These are phyloP conservation scores for Paspalum notatum DNA, from an alignment of 176 grass and related monocot genomes.

Conservation along the genomic window DNA sequence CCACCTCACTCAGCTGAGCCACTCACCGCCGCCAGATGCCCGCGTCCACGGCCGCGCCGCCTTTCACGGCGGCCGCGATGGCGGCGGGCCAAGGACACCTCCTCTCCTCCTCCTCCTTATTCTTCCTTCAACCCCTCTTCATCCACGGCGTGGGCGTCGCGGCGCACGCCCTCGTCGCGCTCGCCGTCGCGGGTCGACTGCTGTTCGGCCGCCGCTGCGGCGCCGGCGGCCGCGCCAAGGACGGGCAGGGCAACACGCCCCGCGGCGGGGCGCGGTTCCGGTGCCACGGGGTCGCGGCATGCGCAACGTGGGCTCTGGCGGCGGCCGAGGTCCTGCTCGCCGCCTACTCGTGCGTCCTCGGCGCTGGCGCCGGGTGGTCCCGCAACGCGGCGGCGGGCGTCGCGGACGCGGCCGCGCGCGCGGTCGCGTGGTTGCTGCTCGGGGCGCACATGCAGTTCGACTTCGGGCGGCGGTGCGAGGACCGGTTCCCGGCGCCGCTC, in stretches of 20 bases:
- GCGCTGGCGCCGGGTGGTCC: constrained; percentile 32
- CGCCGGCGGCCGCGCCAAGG: background rate
- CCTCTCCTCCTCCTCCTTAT: background rate
- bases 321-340: constrained; percentile 33
- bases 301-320: constrained; percentile 39
- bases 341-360: constrained; percentile 42
- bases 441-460: constrained; percentile 54
- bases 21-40: constrained; percentile 9
- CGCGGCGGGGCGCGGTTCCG: constrained; percentile 16
- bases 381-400: constrained; percentile 9
- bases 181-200: constrained; percentile 40
- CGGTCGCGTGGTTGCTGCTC: constrained; percentile 62
- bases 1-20: constrained; percentile 10
- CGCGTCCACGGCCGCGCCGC: background rate
- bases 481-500: constrained; percentile 54
- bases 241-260: background rate
- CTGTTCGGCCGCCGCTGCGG: background rate
- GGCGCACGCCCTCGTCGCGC: constrained; percentile 33
- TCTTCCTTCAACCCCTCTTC: constrained; percentile 5
- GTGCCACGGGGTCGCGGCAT: constrained; percentile 24
- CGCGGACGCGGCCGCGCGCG: constrained; percentile 48
- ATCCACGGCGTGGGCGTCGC: constrained; percentile 29
- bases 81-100: background rate
- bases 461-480: constrained; percentile 40
- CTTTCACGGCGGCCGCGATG: background rate